Evolutionary conservation across 2,329 filamentous ascomycete genomes (phyloP).

Genomic region (Chaetomiaceae sp.): DNA sequence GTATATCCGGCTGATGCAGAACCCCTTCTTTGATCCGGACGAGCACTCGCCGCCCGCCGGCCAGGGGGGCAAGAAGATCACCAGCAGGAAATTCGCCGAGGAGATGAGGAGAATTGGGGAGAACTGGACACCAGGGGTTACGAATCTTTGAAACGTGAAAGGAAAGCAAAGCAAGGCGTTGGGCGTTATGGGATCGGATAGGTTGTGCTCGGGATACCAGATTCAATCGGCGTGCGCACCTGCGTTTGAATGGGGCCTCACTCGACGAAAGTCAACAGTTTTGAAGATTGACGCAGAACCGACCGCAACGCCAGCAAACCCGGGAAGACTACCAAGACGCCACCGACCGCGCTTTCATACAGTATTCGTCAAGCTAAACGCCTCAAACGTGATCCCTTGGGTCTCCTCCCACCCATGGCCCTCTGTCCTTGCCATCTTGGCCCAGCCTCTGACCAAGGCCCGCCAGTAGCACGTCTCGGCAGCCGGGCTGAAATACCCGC

Average conservation of each 20-base stretch:
- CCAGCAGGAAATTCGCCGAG: constrained; percentile 71
- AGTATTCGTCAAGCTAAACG: constrained; percentile 32
- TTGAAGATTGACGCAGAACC: background rate
- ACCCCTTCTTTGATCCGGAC: constrained; percentile 91
- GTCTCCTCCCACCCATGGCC: constrained; percentile 33
- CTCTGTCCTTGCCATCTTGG: constrained; percentile 35
- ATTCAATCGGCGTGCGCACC: too few species aligned
- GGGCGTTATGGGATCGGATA: too few species aligned
- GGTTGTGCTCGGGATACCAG: too few species aligned
- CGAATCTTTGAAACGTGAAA: constrained; percentile 44
- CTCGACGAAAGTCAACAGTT: background rate
- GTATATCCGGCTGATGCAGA: constrained; percentile 82
- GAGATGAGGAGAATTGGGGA: constrained; percentile 86
- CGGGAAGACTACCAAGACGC: background rate
- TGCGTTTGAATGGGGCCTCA: too few species aligned
- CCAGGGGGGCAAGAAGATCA: constrained; percentile 63
- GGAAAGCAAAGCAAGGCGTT: too few species aligned
- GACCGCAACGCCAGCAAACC: too few species aligned
- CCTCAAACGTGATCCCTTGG: constrained; percentile 37
- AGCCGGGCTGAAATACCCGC: constrained; percentile 45
- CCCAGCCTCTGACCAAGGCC: constrained; percentile 44
- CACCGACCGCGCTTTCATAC: constrained; percentile 17
- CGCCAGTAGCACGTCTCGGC: constrained; percentile 52
- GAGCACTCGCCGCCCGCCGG: constrained; percentile 62
- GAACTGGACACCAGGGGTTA: constrained; percentile 71